phyloP scores from a whole-genome alignment of 441 rosid genomes.

The Jatropha podagrica region DNA sequence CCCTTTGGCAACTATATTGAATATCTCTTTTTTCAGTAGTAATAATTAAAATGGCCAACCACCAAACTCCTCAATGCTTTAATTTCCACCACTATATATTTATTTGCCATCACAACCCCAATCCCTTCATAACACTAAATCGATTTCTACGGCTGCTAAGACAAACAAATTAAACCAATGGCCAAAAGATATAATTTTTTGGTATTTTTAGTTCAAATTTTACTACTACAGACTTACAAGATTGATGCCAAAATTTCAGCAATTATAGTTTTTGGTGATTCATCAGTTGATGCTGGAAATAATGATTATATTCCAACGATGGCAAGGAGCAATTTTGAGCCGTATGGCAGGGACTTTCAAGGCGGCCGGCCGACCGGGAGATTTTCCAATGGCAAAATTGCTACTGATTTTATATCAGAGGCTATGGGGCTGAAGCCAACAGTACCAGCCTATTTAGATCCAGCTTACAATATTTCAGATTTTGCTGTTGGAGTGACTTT shows the following conservation, averaged over 20 bases:
- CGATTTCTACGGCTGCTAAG: neutral
- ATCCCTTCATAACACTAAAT: neutral
- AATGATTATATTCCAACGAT: conserved; percentile 48
- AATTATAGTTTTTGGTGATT: conserved; percentile 66
- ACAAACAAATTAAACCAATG: conserved; percentile 1
- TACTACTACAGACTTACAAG: neutral
- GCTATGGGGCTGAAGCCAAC: conserved; percentile 55
- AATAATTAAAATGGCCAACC: too few relatives aligned
- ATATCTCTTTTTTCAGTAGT: too few relatives aligned
- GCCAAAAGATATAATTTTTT: neutral
- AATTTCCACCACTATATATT: conserved; percentile 12
- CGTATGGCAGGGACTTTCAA: conserved; percentile 64
- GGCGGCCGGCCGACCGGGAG: conserved; percentile 60
- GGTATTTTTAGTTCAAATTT: conserved; percentile 19
- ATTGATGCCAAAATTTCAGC: conserved; percentile 43
- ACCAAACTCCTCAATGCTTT: neutral
- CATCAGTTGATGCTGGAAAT: conserved; percentile 69
- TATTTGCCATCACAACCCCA: conserved; percentile 7
- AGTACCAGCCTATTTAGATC: conserved; percentile 69
- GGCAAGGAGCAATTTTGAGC: conserved; percentile 61
- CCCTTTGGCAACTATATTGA: too few relatives aligned
- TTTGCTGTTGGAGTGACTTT: conserved; percentile 66
- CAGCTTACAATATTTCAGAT: conserved; percentile 48
- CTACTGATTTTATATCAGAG: conserved; percentile 61
- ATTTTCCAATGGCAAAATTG: conserved; percentile 58